Conservation (phyloP, 2,329 filamentous ascomycete genomes). For the Periconia macrospinosa region DNA sequence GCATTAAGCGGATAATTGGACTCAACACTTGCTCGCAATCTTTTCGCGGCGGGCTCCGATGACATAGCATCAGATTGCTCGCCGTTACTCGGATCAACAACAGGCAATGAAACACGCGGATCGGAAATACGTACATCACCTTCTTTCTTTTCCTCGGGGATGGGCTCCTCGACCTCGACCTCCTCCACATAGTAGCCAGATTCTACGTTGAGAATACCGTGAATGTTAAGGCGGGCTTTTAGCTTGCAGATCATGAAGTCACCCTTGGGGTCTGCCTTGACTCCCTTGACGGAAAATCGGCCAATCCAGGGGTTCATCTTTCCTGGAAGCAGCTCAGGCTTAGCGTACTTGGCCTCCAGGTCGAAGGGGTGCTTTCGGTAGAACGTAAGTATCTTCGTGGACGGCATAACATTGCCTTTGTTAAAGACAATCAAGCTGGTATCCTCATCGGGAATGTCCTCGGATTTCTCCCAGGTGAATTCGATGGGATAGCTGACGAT, state of each 20-base stretch:
- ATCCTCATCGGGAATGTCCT: slow-evolving; percentile 97
- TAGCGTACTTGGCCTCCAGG: slow-evolving; percentile 89
- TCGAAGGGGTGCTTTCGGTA: slow-evolving; percentile 98
- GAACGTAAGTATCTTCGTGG: slow-evolving; percentile 98
- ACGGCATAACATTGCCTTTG: slow-evolving; percentile 94
- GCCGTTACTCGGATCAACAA: slow-evolving; percentile 21
- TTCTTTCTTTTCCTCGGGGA: slow-evolving; percentile 68
- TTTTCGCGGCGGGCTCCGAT: slow-evolving; percentile 33
- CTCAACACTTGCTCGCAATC: slow-evolving; percentile 33
- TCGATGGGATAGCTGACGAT: slow-evolving; percentile 98
- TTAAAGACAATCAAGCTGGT: slow-evolving; percentile 97
- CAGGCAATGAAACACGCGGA: slow-evolving; percentile 15
- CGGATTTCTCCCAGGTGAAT: slow-evolving; percentile 98
- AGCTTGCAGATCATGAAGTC: slow-evolving; percentile 99
- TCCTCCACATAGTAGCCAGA: slow-evolving; percentile 98
- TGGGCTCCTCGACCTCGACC: slow-evolving; percentile 91
- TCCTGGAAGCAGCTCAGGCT: slow-evolving; percentile 82
- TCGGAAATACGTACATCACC: slow-evolving; percentile 66
- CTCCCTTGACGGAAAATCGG: slow-evolving; percentile 95
- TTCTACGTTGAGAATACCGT: slow-evolving; percentile 95
- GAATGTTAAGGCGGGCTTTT: slow-evolving; percentile 94
- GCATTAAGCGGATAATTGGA: slow-evolving; percentile 13
- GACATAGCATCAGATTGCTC: slow-evolving; percentile 15
- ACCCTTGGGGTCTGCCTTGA: slow-evolving; percentile 88
- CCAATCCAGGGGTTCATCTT: slow-evolving; percentile 95